Evolutionary conservation across 2,329 filamentous ascomycete species (phyloP), one percentile per base, ranked within the genome.

Genomic region (Dactylonectria estremocensis): DNA sequence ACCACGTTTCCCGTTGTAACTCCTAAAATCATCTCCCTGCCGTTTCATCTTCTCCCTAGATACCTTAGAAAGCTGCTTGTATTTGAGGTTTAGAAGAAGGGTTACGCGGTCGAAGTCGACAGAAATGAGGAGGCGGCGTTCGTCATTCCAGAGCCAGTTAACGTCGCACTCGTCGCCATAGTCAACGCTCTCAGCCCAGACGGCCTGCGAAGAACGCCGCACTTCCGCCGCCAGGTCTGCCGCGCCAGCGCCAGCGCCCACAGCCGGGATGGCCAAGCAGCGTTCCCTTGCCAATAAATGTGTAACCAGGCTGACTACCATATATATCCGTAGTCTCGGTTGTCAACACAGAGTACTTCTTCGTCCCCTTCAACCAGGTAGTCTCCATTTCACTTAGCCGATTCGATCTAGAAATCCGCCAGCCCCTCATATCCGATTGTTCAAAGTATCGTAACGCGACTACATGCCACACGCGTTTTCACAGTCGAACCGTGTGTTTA

Each of bases 271-370:
- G 3, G 9, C 11, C 31, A 20, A 37, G 45, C 14, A 70, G 20
- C n/a, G 58, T 71, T 14, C 72, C 71, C 60, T 74, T 74, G 56
- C 54, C 69, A 14, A 74, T 67, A 37, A 76, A 69, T 3, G 62
- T 72, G 35, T 75, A 75, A n/a, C n/a, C n/a, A n/a, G n/a, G n/a
- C n/a, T n/a, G n/a, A n/a, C n/a, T n/a, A n/a, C n/a, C n/a, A n/a
- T n/a, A n/a, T n/a, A n/a, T n/a, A n/a, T n/a, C n/a, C n/a, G n/a
- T n/a, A n/a, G n/a, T n/a, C n/a, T n/a, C n/a, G n/a, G n/a, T n/a
- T n/a, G n/a, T n/a, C n/a, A n/a, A n/a, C n/a, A n/a, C n/a, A n/a
- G n/a, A n/a, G n/a, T n/a, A n/a, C n/a, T n/a, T n/a, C n/a, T n/a
- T n/a, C n/a, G n/a, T n/a, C n/a, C n/a, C n/a, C n/a, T n/a, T n/a